phyloP scores from a whole-genome alignment of 345 rosid genomes.

The Rhizophora mangle region DNA sequence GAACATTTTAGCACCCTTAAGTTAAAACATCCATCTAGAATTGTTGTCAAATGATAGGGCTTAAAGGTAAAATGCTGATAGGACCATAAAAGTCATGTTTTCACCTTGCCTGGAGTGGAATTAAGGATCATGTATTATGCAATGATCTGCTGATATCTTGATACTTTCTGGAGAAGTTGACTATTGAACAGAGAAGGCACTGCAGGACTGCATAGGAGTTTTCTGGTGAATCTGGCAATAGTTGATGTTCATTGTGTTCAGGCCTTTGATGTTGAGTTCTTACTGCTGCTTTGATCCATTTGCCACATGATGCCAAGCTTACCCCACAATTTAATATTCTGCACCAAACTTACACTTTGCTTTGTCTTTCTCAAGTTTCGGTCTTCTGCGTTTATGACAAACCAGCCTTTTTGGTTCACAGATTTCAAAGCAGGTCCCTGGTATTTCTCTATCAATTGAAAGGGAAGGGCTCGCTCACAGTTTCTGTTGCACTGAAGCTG shows the following conservation, averaged over 20 bases:
- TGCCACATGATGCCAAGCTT: too few species aligned
- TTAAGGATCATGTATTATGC: neutral
- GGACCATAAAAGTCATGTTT: neutral
- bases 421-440: conserved; percentile 61
- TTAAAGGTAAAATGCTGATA: neutral
- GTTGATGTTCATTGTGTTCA: too few species aligned
- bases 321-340: too few species aligned
- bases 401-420: conserved; percentile 20
- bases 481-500: conserved; percentile 72
- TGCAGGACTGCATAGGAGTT: too few species aligned
- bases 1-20: neutral
- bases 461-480: conserved; percentile 70
- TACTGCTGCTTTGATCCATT: too few species aligned
- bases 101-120: neutral
- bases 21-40: neutral
- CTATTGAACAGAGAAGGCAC: too few species aligned
- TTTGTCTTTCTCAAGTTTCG: too few species aligned
- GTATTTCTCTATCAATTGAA: conserved; percentile 52
- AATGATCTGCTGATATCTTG: too few species aligned
- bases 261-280: too few species aligned
- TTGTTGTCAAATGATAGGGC: neutral
- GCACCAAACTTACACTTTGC: too few species aligned
- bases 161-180: too few species aligned
- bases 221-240: too few species aligned
- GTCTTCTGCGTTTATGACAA: neutral